phyloP scores from a whole-genome alignment of 257 asterid species.

The Ligustrum vulgare region DNA sequence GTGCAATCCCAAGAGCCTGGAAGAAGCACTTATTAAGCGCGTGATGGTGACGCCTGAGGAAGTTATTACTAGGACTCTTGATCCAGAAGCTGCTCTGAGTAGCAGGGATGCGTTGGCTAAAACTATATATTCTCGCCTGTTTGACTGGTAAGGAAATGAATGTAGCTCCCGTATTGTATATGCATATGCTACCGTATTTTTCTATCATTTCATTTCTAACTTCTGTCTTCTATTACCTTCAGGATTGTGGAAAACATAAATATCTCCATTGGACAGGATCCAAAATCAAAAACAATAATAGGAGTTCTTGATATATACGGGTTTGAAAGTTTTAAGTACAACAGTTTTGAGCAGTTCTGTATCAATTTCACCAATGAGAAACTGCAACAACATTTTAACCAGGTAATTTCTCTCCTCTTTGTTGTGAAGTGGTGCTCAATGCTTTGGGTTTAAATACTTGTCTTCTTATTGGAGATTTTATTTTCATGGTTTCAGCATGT shows the following conservation, averaged over 20 bases:
- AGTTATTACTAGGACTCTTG: conserved; percentile 88
- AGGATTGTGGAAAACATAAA: conserved; percentile 97
- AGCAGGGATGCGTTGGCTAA: conserved; percentile 97
- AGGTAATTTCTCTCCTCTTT: conserved; percentile 51
- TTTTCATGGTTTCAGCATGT: conserved; percentile 74
- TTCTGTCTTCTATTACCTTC: conserved; percentile 25
- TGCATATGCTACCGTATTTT: neutral
- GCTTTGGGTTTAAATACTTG: conserved; percentile 16
- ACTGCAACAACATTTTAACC: conserved; percentile 99
- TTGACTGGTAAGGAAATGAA: conserved; percentile 66
- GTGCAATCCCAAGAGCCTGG: conserved; percentile 93
- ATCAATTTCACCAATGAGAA: conserved; percentile 98
- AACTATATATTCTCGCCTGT: conserved; percentile 81
- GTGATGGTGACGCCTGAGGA: conserved; percentile 99
- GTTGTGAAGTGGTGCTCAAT: conserved; percentile 13
- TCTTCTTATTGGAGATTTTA: conserved; percentile 31
- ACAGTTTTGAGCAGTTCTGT: conserved; percentile 99
- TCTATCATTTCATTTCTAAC: conserved; percentile 22
- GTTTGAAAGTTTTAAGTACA: conserved; percentile 88
- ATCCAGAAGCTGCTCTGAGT: conserved; percentile 90
- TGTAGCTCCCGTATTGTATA: no score
- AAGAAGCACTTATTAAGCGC: conserved; percentile 91
- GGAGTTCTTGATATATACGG: conserved; percentile 99
- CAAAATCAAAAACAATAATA: conserved; percentile 84
- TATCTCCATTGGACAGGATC: conserved; percentile 96